Base-by-base conservation (phyloP, 176 grass and related monocot genomes). In the Aegilops longissima region DNA sequence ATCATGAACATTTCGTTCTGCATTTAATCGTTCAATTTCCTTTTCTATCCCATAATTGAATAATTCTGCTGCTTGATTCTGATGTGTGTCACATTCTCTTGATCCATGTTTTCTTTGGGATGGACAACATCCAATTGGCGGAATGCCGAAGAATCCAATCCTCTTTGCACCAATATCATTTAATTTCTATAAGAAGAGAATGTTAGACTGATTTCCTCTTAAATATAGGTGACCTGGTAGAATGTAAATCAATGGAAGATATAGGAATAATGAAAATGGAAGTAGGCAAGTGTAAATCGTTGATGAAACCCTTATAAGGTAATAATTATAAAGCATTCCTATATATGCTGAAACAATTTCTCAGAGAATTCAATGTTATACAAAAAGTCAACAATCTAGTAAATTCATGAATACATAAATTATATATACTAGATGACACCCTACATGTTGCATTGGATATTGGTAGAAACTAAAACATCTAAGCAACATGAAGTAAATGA, bases 91-190 rank as follows among this genome's bases (percentile, higher is more conserved):
- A n/a, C 94, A 95, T 75, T 86, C 62, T 44, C 84, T 80, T 14
- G 77, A 67, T 30, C 4, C 77, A 2, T 83, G 23, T 36, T 89
- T 88, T 86, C 82, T 91, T 54, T 96, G 89, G 59, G 94, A 90
- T 36, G 91, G 91, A 33, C 86, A 78, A 42, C 94, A 96, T n/a
- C 89, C 94, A 16, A 96, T 29, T 80, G 94, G 89, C 62, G 94
- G 89, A 35, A 93, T 42, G 4, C 94, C 94, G 36, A 89, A 66
- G 54, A 91, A 88, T 30, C 56, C 91, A 27, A 96, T 91, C 18
- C 12, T 86, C 76, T 81, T 82, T 13, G 94, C 94, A 18, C 94
- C 94, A 73, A 86, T 72, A 8, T 76, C 51, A 54, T 83, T 73
- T 58, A 96, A 29, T 86, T 76, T 79, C 91, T 96, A 66, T 21